Evolutionary conservation across 2,329 filamentous ascomycete species (phyloP).

Genomic region (Pyrenochaeta sp.): DNA sequence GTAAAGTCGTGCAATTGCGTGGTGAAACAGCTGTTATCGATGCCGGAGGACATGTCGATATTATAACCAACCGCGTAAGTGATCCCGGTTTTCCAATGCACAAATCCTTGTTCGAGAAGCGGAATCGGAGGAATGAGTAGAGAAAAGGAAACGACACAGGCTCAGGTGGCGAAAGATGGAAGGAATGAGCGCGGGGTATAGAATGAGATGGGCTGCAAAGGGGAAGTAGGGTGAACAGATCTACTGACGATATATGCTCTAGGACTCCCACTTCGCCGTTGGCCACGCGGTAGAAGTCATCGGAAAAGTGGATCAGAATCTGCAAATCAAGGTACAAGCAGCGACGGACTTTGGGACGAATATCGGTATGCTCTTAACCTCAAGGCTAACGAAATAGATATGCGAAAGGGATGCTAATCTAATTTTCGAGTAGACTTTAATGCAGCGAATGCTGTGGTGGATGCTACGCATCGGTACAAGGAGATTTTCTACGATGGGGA

Average conservation of each 20-base stretch:
- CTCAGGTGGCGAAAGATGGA: background rate
- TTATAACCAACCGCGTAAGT: conserved; percentile 77
- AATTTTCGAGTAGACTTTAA: conserved; percentile 69
- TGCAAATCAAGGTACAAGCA: conserved; percentile 74
- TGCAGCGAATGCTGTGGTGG: conserved; percentile 80
- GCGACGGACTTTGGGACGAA: conserved; percentile 73
- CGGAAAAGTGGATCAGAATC: conserved; percentile 79
- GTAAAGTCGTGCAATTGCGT: conserved; percentile 82
- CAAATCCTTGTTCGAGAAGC: background rate
- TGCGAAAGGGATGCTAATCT: background rate
- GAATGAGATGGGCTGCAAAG: too few relatives aligned
- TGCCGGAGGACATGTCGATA: conserved; percentile 76
- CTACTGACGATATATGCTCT: background rate
- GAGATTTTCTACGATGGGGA: conserved; percentile 76
- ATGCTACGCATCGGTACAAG: conserved; percentile 82
- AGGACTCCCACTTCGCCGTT: conserved; percentile 76
- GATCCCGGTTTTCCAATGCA: background rate
- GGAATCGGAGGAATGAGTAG: background rate
- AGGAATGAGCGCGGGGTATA: too few relatives aligned
- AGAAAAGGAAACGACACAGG: too few relatives aligned
- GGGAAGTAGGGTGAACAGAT: too few relatives aligned
- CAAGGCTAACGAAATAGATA: background rate
- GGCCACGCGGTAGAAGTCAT: conserved; percentile 79
- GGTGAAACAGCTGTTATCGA: conserved; percentile 84
- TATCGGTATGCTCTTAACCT: conserved; percentile 63